Percentiles rank a stretch among this genome's conserved stretches.
Evolutionary conservation across 2,329 filamentous ascomycete species (phyloP).

Genomic region (Chaetothyriales sp.): DNA sequence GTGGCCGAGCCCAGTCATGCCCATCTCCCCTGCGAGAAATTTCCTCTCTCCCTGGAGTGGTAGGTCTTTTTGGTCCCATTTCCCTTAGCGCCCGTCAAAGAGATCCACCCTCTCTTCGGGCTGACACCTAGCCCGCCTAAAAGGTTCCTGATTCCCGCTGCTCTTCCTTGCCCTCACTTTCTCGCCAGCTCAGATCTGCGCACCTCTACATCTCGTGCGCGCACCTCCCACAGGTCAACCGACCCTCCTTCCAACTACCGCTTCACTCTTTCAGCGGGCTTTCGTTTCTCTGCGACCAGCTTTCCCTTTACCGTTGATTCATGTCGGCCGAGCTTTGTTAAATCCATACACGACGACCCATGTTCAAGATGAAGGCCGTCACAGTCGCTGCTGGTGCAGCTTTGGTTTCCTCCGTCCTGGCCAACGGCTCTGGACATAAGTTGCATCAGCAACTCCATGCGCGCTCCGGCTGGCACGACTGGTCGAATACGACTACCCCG

Average conservation of each 20-base stretch:
- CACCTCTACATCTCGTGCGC: constrained; percentile 12
- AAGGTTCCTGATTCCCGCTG: constrained; percentile 13
- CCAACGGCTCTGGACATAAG: constrained; percentile 47
- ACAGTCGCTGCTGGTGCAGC: constrained; percentile 46
- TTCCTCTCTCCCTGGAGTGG: neutral
- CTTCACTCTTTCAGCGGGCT: constrained; percentile 61
- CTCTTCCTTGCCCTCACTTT: constrained; percentile 8
- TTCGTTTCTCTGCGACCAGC: constrained; percentile 38
- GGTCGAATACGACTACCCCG: constrained; percentile 58
- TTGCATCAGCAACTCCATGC: constrained; percentile 30
- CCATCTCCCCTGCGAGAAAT: neutral
- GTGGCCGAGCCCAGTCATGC: neutral
- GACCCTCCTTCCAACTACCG: constrained; percentile 18
- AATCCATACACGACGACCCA: constrained; percentile 21
- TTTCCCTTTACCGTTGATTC: constrained; percentile 11
- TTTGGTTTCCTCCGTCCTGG: constrained; percentile 35
- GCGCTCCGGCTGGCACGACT: constrained; percentile 14
- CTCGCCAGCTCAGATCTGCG: constrained; percentile 13
- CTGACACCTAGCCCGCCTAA: constrained; percentile 7
- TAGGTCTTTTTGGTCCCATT: constrained; percentile 3
- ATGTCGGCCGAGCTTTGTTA: constrained; percentile 8
- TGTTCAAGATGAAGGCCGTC: constrained; percentile 55
- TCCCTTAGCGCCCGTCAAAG: constrained; percentile 10
- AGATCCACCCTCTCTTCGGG: constrained; percentile 3
- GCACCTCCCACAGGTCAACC: constrained; percentile 5